phyloP scores from a whole-genome alignment of 805 yeast genomes.

The Kuraishia capsulata region DNA sequence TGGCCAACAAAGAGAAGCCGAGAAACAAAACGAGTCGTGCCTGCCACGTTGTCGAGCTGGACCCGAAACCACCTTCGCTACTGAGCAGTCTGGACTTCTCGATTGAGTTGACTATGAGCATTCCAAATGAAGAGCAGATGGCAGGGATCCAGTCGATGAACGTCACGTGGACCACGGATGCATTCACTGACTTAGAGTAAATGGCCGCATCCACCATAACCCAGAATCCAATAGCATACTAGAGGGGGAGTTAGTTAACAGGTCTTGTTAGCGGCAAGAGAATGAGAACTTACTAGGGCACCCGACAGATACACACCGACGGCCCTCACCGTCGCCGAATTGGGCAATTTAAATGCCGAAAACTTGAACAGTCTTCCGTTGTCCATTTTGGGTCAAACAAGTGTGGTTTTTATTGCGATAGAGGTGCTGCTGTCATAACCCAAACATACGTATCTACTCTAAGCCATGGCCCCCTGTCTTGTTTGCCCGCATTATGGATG shows the following conservation, averaged over 20 bases:
- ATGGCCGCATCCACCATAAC: constrained; percentile 81
- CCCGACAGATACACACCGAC: constrained; percentile 75
- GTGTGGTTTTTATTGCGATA: neutral
- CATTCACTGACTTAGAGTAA: constrained; percentile 77
- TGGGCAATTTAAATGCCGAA: constrained; percentile 54
- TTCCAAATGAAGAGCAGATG: constrained; percentile 80
- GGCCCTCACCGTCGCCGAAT: constrained; percentile 60
- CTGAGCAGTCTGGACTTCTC: constrained; percentile 54
- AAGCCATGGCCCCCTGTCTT: too few species aligned
- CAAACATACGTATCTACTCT: too few species aligned
- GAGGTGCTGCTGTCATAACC: too few species aligned
- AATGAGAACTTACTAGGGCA: constrained; percentile 28
- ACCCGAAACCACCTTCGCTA: constrained; percentile 24
- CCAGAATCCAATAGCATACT: constrained; percentile 85
- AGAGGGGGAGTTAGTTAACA: constrained; percentile 4
- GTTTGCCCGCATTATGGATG: neutral
- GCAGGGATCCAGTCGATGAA: constrained; percentile 96
- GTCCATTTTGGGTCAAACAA: too few species aligned
- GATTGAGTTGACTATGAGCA: constrained; percentile 70
- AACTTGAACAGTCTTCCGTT: constrained; percentile 53
- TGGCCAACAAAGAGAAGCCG: constrained; percentile 89
- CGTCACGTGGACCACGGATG: constrained; percentile 77
- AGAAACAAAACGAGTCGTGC: constrained; percentile 84
- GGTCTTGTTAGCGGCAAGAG: neutral
- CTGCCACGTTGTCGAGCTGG: constrained; percentile 71